Conservation (phyloP, 2,329 filamentous ascomycete species). For the Fusarium pseudonygamai region DNA sequence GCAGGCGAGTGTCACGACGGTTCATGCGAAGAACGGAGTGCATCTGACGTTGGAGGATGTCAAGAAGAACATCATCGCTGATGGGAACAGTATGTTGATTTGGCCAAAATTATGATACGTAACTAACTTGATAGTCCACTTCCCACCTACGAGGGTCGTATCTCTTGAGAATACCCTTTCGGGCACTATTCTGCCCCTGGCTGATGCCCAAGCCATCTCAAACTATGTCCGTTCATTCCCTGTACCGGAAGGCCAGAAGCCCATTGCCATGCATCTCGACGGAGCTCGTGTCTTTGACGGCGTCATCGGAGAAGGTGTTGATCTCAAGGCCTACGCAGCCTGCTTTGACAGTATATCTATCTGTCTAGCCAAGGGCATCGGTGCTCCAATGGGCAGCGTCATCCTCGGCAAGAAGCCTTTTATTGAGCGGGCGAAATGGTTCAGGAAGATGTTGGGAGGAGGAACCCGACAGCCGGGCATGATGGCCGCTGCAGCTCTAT, state of each 20-base stretch:
- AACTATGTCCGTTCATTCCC: constrained; percentile 66
- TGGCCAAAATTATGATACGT: background rate
- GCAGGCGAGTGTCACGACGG: constrained; percentile 72
- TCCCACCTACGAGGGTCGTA: constrained; percentile 80
- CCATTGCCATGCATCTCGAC: constrained; percentile 76
- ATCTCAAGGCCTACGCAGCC: constrained; percentile 69
- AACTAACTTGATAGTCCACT: constrained; percentile 70
- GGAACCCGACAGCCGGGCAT: constrained; percentile 76
- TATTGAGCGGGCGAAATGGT: constrained; percentile 51
- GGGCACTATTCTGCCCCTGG: constrained; percentile 78
- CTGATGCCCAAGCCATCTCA: constrained; percentile 72
- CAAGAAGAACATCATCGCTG: constrained; percentile 49
- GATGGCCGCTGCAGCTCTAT: constrained; percentile 72
- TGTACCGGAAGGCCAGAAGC: constrained; percentile 49
- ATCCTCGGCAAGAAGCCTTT: constrained; percentile 61
- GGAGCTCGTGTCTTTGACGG: constrained; percentile 82
- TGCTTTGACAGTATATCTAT: constrained; percentile 78
- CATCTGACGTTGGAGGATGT: constrained; percentile 81
- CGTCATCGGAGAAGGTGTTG: constrained; percentile 71
- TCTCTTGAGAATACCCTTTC: constrained; percentile 83
- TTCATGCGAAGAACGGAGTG: constrained; percentile 73
- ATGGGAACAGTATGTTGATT: constrained; percentile 38
- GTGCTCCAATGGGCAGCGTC: constrained; percentile 79
- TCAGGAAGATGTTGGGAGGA: constrained; percentile 75
- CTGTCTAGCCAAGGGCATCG: constrained; percentile 81